Conservation (phyloP, 106 monocot species). For the Amphibolis antarctica region DNA sequence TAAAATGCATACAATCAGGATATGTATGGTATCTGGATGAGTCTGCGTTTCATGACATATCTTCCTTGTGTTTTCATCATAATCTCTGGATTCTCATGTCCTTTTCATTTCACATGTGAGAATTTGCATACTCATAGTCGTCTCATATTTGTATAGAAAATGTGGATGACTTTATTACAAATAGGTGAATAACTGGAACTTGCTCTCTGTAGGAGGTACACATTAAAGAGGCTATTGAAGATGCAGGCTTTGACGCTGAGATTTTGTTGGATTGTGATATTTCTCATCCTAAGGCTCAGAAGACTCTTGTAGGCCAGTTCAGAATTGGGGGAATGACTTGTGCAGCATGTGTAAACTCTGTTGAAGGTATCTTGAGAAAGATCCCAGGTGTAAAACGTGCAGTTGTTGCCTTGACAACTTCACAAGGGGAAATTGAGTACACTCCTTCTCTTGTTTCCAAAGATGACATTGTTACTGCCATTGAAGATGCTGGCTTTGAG, state of each 20-base stretch:
- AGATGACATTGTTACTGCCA: slow-evolving; percentile 74
- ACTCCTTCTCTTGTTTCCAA: slow-evolving; percentile 61
- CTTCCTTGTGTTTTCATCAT: too few relatives aligned
- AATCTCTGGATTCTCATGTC: too few relatives aligned
- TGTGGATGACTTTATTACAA: too few relatives aligned
- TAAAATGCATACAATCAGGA: too few relatives aligned
- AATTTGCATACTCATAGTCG: too few relatives aligned
- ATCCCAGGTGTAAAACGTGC: slow-evolving; percentile 86
- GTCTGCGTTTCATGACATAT: too few relatives aligned
- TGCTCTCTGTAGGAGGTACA: slow-evolving; percentile 42
- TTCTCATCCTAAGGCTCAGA: slow-evolving; percentile 30
- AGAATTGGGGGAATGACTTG: slow-evolving; percentile 96
- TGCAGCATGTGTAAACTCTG: slow-evolving; percentile 90
- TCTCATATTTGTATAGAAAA: too few relatives aligned
- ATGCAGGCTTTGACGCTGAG: slow-evolving; percentile 93
- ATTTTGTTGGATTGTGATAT: slow-evolving; percentile 44
- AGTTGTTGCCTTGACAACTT: slow-evolving; percentile 84
- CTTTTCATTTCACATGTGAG: too few relatives aligned
- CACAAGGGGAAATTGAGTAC: slow-evolving; percentile 82
- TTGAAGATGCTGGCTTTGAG: slow-evolving; percentile 99
- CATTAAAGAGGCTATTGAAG: slow-evolving; percentile 87
- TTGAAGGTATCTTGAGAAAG: slow-evolving; percentile 76
- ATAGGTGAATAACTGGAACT: not conserved
- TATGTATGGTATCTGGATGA: too few relatives aligned
- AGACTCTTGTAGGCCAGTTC: slow-evolving; percentile 60